phyloP scores from a whole-genome alignment of 371 early-diverging fungal species.

The Encephalitozoon cuniculi region DNA sequence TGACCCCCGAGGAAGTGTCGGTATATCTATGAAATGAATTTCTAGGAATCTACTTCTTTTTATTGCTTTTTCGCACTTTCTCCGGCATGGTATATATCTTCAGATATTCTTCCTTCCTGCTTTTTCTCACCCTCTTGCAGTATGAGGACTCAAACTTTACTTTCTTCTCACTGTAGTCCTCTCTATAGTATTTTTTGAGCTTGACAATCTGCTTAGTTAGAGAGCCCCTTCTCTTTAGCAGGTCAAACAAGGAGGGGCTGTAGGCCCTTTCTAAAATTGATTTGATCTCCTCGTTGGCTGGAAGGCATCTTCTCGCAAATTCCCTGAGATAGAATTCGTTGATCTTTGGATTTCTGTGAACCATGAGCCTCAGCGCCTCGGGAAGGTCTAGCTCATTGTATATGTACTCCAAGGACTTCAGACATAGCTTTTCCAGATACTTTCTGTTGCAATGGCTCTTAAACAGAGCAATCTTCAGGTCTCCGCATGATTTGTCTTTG shows the following conservation, averaged over 20 bases:
- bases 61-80: no score
- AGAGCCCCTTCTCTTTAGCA: neutral
- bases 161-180: neutral
- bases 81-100: neutral
- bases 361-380: neutral
- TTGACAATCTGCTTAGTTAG: neutral
- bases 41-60: neutral
- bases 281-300: neutral
- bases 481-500: neutral
- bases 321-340: neutral
- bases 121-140: neutral
- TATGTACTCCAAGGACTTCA: neutral
- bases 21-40: slow-evolving; percentile 23
- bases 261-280: neutral
- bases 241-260: neutral
- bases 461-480: neutral
- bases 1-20: slow-evolving; percentile 50
- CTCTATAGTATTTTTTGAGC: neutral
- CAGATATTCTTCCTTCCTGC: neutral
- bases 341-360: neutral
- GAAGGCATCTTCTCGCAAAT: neutral
- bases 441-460: neutral
- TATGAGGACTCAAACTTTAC: neutral
- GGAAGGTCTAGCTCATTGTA: neutral
- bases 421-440: neutral